Evolutionary conservation across 2,329 filamentous ascomycete genomes (phyloP), one percentile per base, ranked within the genome.

Genomic region (Tolypocladium cylindrosporum): DNA sequence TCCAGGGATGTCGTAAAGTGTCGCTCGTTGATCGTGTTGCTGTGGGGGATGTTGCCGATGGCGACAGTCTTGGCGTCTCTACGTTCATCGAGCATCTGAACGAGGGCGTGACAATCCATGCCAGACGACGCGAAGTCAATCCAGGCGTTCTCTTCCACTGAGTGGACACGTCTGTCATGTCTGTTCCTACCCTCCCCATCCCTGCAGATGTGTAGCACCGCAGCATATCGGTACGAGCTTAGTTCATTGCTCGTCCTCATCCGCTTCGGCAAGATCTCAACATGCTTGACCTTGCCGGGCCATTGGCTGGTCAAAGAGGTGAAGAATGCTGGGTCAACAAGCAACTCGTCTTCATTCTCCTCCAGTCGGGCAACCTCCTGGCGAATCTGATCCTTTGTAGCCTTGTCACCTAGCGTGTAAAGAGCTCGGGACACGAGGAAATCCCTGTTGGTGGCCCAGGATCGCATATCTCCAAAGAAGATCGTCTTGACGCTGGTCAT

Each of bases 161-260:
- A 19, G 4, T 63, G 10, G 10, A 51, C 16, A 11, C 31, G 31
- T 8, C 31, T 34, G 31, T 8, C 31, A 34, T 34, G 8, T 34
- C 31, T 34, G 31, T 34, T 34, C 31, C 31, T 34, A 34, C 31
- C 31, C 31, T 34, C 31, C 31, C 31, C 31, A 34, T 34, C 31
- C 31, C 31, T 34, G 31, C 31, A 34, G 52, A 41, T 19, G 39
- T 54, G n/a, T 10, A 70, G 31, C 1, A 69, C 63, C 6, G 65
- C 68, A 1, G 63, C 62, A 51, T 68, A 70, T 1, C 68, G 67
- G 45, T 68, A 69, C 6, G 54, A 60, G 57, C 64, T 68, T 14
- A 70, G 61, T 40, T 70, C 68, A 34, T 70, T 70, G 14, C 63
- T 66, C 0, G 67, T 66, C 14, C 54, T 36, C 64, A 70, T 67